Percentiles rank a stretch among this genome's conserved stretches.
phyloP scores from a whole-genome alignment of 2,329 filamentous ascomycete species.

The Chaetomiaceae sp. region DNA sequence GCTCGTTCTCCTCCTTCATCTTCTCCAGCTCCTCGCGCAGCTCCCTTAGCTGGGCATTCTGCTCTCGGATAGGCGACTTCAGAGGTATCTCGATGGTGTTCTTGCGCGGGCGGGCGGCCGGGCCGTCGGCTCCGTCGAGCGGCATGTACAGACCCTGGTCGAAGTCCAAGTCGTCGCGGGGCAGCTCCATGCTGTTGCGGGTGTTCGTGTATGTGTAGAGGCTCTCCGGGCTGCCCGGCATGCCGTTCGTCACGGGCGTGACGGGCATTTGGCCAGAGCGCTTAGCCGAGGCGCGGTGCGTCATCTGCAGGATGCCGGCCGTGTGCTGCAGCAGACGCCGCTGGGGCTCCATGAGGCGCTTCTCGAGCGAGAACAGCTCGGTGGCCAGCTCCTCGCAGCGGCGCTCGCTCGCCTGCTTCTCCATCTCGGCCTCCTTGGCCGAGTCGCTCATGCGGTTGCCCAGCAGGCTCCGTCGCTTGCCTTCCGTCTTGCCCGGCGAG shows the following conservation, averaged over 20 bases:
- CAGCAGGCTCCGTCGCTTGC: constrained; percentile 43
- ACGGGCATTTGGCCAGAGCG: constrained; percentile 42
- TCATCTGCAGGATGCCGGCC: constrained; percentile 84
- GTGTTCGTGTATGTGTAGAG: constrained; percentile 63
- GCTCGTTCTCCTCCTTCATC: constrained; percentile 27
- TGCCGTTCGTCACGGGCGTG: constrained; percentile 42
- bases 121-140: constrained; percentile 57
- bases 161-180: constrained; percentile 57
- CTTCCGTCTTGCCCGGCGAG: constrained; percentile 40
- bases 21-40: constrained; percentile 25
- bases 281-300: constrained; percentile 68
- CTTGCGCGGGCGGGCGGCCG: constrained; percentile 30
- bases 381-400: constrained; percentile 81
- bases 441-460: constrained; percentile 46
- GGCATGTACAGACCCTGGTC: constrained; percentile 68
- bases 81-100: constrained; percentile 51
- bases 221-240: constrained; percentile 71
- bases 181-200: constrained; percentile 51
- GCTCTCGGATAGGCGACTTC: constrained; percentile 51
- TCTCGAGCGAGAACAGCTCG: constrained; percentile 75
- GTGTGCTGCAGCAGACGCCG: constrained; percentile 79
- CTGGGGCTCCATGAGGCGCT: constrained; percentile 67
- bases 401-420: constrained; percentile 65
- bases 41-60: constrained; percentile 35
- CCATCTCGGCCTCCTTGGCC: constrained; percentile 61